phyloP scores from a whole-genome alignment of 2,329 filamentous ascomycete genomes.

The Pseudogymnoascus sp. region DNA sequence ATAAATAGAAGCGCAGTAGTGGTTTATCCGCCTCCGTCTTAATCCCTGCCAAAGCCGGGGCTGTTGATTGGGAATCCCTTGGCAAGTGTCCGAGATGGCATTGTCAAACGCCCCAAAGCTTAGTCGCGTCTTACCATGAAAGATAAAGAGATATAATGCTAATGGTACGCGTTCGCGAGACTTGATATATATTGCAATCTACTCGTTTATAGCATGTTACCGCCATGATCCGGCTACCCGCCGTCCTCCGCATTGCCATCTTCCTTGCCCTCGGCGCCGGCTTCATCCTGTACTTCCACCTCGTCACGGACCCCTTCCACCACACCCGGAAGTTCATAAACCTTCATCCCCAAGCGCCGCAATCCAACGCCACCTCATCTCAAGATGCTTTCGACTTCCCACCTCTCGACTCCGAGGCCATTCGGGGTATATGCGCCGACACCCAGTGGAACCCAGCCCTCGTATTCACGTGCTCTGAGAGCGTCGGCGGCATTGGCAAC shows the following conservation, averaged over 20 bases:
- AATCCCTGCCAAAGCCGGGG: background rate
- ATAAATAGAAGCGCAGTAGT: conserved; percentile 3
- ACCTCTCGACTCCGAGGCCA: conserved; percentile 30
- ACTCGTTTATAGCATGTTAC: background rate
- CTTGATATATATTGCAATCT: background rate
- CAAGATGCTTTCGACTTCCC: conserved; percentile 31
- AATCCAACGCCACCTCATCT: background rate
- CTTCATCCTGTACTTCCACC: background rate
- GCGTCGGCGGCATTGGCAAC: conserved; percentile 35
- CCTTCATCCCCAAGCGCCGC: background rate
- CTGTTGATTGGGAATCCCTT: background rate
- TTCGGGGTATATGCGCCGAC: conserved; percentile 29
- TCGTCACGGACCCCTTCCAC: background rate
- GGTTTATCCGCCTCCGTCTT: background rate
- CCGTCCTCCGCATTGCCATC: background rate
- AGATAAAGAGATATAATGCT: background rate
- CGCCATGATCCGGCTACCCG: background rate
- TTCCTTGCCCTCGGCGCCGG: background rate
- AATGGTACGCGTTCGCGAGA: background rate
- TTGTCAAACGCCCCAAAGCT: conserved; percentile 14
- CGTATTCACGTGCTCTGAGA: conserved; percentile 35
- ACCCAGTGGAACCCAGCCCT: conserved; percentile 30
- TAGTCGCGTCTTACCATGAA: conserved; percentile 5
- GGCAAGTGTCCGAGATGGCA: conserved; percentile 10
- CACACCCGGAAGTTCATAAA: background rate